A percentile compares a stretch with the other conserved stretches of the same genome.
These are phyloP conservation scores for Psidium friedrichsthalianum DNA, from an alignment of 345 rosid species.

Conservation along the genomic window DNA sequence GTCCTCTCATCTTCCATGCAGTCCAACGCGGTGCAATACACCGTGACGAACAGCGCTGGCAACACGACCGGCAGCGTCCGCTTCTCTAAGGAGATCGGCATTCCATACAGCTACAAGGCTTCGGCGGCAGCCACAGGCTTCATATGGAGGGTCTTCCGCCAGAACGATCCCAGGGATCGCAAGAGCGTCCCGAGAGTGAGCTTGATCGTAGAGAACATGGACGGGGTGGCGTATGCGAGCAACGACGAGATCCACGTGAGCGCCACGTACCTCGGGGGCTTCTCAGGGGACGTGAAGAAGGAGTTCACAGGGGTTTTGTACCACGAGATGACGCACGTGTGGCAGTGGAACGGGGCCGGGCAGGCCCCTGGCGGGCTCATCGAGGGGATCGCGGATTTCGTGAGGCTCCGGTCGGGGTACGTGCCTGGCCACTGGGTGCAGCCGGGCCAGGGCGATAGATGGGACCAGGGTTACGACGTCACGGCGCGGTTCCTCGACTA, in stretches of 20 bases:
- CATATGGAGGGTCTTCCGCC: constrained; percentile 26
- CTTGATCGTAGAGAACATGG: constrained; percentile 14
- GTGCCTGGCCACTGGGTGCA: constrained; percentile 46
- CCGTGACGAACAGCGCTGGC: constrained; percentile 17
- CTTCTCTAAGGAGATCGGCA: constrained; percentile 18
- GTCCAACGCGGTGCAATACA: background rate
- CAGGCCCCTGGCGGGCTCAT: constrained; percentile 33
- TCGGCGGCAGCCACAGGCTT: constrained; percentile 16
- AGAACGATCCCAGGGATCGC: constrained; percentile 7
- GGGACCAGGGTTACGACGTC: constrained; percentile 74
- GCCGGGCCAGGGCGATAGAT: constrained; percentile 50
- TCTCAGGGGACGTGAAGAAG: constrained; percentile 22
- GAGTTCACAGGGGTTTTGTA: constrained; percentile 50
- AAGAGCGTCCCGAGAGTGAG: constrained; percentile 11
- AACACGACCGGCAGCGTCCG: constrained; percentile 15
- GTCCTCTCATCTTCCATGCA: constrained; percentile 8
- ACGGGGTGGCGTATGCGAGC: constrained; percentile 10
- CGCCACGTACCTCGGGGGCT: constrained; percentile 14
- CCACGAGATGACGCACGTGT: constrained; percentile 50
- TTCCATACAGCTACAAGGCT: constrained; percentile 8
- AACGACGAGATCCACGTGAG: constrained; percentile 25
- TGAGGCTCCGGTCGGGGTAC: constrained; percentile 49
- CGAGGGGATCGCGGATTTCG: constrained; percentile 64
- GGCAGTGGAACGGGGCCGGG: constrained; percentile 58
- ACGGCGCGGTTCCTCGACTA: constrained; percentile 63